Percentiles rank a stretch among this genome's conserved stretches.
Evolutionary conservation across 75 land plant genomes (phyloP).

Genomic region (Picea sitchensis): DNA sequence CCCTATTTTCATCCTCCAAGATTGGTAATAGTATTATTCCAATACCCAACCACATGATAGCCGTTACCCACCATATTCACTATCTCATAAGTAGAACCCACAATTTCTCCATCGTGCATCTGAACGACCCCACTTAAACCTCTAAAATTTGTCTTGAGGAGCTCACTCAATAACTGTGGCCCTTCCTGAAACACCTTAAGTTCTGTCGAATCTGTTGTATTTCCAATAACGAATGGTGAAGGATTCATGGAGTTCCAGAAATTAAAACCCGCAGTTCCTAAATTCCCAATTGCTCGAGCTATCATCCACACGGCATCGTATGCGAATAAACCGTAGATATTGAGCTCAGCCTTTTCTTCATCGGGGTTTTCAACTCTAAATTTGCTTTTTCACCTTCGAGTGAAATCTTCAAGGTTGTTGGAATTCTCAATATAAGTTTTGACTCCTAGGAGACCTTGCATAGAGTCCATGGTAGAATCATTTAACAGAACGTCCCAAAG

Average conservation of each 20-base stretch:
- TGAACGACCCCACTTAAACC: background rate
- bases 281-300: constrained; percentile 4
- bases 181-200: background rate
- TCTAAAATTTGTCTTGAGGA: background rate
- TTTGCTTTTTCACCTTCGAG: constrained; percentile 19
- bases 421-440: constrained; percentile 34
- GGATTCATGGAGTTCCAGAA: background rate
- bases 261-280: background rate
- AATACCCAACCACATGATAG: constrained; percentile 21
- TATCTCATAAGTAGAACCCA: constrained; percentile 16
- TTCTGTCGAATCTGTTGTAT: background rate
- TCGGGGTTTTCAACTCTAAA: constrained; percentile 7
- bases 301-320: constrained; percentile 43
- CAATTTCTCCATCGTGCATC: constrained; percentile 4
- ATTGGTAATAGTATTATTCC: too few relatives aligned
- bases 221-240: background rate
- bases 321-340: constrained; percentile 34
- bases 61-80: constrained; percentile 31
- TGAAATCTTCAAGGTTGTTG: constrained; percentile 19
- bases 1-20: too few relatives aligned
- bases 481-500: constrained; percentile 16
- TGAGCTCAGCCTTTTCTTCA: constrained; percentile 11
- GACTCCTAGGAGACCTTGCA: constrained; percentile 51
- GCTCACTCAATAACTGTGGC: background rate
- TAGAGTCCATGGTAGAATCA: constrained; percentile 16